Conservation (phyloP, 495 filamentous ascomycete species). For the Podospora pseudoanserina region DNA sequence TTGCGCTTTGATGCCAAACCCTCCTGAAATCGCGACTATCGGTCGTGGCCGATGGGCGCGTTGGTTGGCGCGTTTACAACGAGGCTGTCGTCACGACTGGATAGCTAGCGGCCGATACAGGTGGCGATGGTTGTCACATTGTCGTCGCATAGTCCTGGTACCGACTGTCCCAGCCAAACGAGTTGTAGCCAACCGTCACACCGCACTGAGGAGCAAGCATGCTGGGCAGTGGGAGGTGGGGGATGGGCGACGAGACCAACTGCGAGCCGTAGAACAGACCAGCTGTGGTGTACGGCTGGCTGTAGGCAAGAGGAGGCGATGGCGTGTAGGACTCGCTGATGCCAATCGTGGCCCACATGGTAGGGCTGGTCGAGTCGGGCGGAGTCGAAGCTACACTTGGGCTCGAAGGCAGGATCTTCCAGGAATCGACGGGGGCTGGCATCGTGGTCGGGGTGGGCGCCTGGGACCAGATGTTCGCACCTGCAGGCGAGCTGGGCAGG, state of each 20-base stretch:
- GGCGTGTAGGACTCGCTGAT: constrained; percentile 65
- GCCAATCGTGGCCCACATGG: constrained; percentile 79
- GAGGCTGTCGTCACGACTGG: constrained; percentile 41
- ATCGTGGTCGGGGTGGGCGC: constrained; percentile 48
- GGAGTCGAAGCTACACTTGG: constrained; percentile 65
- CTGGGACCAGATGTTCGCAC: constrained; percentile 76
- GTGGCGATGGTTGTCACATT: constrained; percentile 57
- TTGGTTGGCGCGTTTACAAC: constrained; percentile 20
- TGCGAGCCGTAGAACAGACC: constrained; percentile 59
- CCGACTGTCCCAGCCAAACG: constrained; percentile 69
- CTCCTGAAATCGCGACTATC: neutral
- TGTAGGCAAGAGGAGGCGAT: constrained; percentile 74
- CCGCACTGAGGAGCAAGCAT: constrained; percentile 84
- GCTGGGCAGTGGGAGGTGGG: constrained; percentile 82
- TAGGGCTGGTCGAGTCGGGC: constrained; percentile 58
- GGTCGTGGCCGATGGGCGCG: constrained; percentile 11
- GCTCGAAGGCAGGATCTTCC: constrained; percentile 91
- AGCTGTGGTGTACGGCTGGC: constrained; percentile 70
- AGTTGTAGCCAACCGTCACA: constrained; percentile 66
- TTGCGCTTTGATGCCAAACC: neutral
- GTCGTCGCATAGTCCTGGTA: constrained; percentile 60
- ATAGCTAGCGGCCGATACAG: constrained; percentile 35
- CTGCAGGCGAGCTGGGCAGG: constrained; percentile 79
- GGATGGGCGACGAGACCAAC: constrained; percentile 64
- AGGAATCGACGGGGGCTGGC: constrained; percentile 76